A percentile compares a stretch with the other conserved stretches of the same genome.
These are phyloP conservation scores for Fusarium verticillioides DNA, from an alignment of 2,329 filamentous ascomycete species.

Conservation along the genomic window DNA sequence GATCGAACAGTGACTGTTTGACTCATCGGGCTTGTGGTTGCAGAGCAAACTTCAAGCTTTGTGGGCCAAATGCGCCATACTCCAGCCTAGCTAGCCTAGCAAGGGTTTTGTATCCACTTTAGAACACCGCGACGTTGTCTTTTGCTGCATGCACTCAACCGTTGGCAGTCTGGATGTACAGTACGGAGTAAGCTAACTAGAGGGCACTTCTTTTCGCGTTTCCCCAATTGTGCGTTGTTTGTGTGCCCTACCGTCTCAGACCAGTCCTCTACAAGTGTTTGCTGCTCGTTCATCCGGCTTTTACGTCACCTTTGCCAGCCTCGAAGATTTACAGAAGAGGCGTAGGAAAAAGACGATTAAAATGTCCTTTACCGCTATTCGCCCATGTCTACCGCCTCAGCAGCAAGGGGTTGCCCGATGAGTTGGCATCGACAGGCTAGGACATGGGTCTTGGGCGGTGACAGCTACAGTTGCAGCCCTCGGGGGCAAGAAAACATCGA, in stretches of 20 bases:
- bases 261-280: not conserved
- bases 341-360: not conserved
- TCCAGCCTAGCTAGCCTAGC: slow-evolving; percentile 2
- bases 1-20: slow-evolving; percentile 7
- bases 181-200: slow-evolving; percentile 11
- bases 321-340: not conserved
- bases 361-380: slow-evolving; percentile 12
- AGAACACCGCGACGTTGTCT: slow-evolving; percentile 22
- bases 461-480: slow-evolving; percentile 2
- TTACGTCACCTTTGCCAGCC: not conserved
- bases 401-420: slow-evolving; percentile 23
- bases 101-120: slow-evolving; percentile 22
- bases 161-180: slow-evolving; percentile 28
- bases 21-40: not conserved
- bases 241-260: slow-evolving; percentile 18
- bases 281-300: not conserved
- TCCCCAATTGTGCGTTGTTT: slow-evolving; percentile 24
- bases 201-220: slow-evolving; percentile 14
- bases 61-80: slow-evolving; percentile 18
- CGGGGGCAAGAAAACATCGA: too few relatives aligned
- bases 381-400: not conserved
- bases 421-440: slow-evolving; percentile 29
- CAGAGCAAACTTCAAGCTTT: slow-evolving; percentile 14
- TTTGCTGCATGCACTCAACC: slow-evolving; percentile 45
- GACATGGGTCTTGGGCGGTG: slow-evolving; percentile 19